Evolutionary conservation across 1,284 basidiomycete species (phyloP).

Genomic region (Cystobasidiaceae sp.): DNA sequence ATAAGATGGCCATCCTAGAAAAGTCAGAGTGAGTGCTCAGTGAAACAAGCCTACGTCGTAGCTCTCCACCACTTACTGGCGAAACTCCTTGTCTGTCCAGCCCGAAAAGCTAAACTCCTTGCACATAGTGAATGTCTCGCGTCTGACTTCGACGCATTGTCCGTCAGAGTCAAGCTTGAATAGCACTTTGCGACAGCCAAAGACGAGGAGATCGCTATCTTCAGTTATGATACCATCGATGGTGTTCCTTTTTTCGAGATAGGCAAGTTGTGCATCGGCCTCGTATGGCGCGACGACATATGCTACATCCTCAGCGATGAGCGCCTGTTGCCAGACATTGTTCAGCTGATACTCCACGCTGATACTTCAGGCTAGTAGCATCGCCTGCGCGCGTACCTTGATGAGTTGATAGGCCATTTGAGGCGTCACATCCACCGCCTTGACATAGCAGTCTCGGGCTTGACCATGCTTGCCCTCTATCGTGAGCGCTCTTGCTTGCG

Average conservation of each 20-base stretch:
- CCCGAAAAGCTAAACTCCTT: conserved; percentile 71
- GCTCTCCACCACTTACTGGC: conserved; percentile 52
- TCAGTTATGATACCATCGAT: conserved; percentile 95
- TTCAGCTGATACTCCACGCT: too few species aligned
- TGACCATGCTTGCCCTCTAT: conserved; percentile 70
- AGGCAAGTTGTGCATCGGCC: conserved; percentile 95
- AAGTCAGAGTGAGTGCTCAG: neutral
- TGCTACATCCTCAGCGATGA: conserved; percentile 67
- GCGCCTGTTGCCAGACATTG: conserved; percentile 67
- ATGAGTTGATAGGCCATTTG: conserved; percentile 97
- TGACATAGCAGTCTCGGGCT: conserved; percentile 82
- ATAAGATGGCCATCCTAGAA: conserved; percentile 60
- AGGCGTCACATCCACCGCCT: conserved; percentile 91
- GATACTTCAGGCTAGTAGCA: too few species aligned
- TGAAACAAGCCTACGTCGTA: neutral
- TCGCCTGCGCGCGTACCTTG: conserved; percentile 58
- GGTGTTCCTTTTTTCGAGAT: conserved; percentile 72
- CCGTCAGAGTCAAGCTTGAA: conserved; percentile 80
- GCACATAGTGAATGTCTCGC: conserved; percentile 67
- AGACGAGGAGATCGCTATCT: conserved; percentile 96
- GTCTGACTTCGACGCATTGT: conserved; percentile 72
- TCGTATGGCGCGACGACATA: conserved; percentile 98
- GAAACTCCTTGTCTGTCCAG: conserved; percentile 85
- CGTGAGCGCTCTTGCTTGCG: conserved; percentile 65
- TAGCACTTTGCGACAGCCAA: conserved; percentile 67